Conservation (phyloP, 2,329 filamentous ascomycete species). For the Piedraia hortae region DNA sequence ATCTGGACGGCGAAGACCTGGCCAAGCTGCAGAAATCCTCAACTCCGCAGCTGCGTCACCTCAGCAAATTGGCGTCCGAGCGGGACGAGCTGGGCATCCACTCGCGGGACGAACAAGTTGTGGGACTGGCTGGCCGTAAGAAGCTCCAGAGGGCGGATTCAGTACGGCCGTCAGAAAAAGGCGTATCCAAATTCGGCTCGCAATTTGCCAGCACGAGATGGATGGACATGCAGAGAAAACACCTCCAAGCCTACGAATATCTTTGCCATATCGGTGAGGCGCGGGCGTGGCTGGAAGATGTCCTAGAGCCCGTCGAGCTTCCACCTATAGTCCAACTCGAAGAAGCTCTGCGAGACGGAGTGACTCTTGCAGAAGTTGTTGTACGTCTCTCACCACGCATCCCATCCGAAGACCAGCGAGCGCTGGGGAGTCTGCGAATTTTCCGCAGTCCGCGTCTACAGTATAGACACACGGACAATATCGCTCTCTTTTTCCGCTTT, state of each 20-base stretch:
- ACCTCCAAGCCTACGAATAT: conserved; percentile 90
- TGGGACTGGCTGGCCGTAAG: conserved; percentile 59
- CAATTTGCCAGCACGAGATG: conserved; percentile 51
- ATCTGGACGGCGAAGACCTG: conserved; percentile 28
- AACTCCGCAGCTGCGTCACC: conserved; percentile 72
- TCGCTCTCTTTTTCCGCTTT: conserved; percentile 84
- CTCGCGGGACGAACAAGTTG: conserved; percentile 56
- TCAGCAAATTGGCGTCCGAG: conserved; percentile 43
- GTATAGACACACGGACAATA: conserved; percentile 92
- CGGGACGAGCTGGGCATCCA: conserved; percentile 60
- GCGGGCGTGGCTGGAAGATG: conserved; percentile 94
- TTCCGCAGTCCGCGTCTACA: conserved; percentile 68
- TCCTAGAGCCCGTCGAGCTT: conserved; percentile 49
- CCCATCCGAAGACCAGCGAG: conserved; percentile 19
- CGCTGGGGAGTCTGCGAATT: conserved; percentile 28
- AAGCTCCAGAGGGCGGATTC: conserved; percentile 41
- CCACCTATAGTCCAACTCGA: conserved; percentile 84
- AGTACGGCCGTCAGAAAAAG: conserved; percentile 25
- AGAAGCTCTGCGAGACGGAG: conserved; percentile 71
- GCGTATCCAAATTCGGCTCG: conserved; percentile 9
- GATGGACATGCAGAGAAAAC: conserved; percentile 98
- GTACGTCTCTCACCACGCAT: conserved; percentile 60
- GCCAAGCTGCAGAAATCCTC: conserved; percentile 65
- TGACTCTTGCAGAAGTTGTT: conserved; percentile 82
- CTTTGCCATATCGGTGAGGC: conserved; percentile 96